Evolutionary conservation across 1,139 yeast genomes (phyloP), one percentile per base, ranked within the genome.

Genomic region (Debaryomyces sp.): DNA sequence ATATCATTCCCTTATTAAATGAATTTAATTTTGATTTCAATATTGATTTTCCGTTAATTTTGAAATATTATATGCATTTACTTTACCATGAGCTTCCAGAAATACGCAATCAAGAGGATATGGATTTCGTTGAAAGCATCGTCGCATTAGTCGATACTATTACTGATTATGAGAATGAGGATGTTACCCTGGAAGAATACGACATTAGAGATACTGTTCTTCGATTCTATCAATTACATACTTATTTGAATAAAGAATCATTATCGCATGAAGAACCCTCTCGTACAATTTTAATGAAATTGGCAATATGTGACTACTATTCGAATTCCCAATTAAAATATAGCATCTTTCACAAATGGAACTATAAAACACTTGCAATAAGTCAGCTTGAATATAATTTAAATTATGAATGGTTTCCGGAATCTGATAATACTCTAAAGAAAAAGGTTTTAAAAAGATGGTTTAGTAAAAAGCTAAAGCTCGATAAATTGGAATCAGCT

Each of bases 91-190:
- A 49, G 2, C 48, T 63, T 9, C 60, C 64, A 1, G 63, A 64
- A 0, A 26, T 57, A 4, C 57, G 68, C 0, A 49, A 50, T 0
- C 47, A 50, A 1, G 41, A 56, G 1, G 65, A 74, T 51, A 53
- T 55, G 26, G 49, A 55, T 18, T 71, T 62, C 50, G 54, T 73
- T 4, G 60, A 57, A 26, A 51, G 53, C 6, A 50, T 73, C 9
- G 65, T 62, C 5, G 30, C 44, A 7, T 48, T 63, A 9, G 61
- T 70, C 3, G 60, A 63, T 32, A 49, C 52, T 4, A 60, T 74
- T 1, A 61, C 64, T 2, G 72, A 68, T 27, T 71, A 58, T 47
- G 76, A 70, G 43, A 63, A 63, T 42, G 66, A 61, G 22, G 71
- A 68, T 7, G 56, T 50, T 9, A 49, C 54, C 2, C 44, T 52